These are phyloP conservation scores for Mangifera indica DNA, from an alignment of 345 rosid genomes.

Conservation along the genomic window DNA sequence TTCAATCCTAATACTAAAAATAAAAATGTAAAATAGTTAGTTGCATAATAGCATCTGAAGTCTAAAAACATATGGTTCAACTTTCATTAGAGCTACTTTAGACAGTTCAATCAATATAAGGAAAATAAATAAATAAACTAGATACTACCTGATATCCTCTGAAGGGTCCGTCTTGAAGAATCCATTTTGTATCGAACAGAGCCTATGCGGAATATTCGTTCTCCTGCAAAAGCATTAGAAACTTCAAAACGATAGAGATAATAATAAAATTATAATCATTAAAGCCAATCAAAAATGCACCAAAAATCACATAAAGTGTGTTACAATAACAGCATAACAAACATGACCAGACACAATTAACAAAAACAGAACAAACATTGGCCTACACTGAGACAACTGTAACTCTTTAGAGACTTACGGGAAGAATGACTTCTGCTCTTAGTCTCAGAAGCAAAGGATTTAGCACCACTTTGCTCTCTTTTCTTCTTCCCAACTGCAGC, in stretches of 20 bases:
- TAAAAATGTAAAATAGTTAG: not conserved
- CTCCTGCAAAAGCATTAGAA: constrained; percentile 45
- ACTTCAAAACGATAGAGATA: not conserved
- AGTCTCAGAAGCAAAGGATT: constrained; percentile 31
- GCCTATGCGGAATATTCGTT: constrained; percentile 81
- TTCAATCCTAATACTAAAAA: not conserved
- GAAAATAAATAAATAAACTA: constrained; percentile 7
- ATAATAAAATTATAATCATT: constrained; percentile 10
- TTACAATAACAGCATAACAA: not conserved
- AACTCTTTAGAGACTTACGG: constrained; percentile 44
- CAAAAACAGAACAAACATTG: constrained; percentile 12
- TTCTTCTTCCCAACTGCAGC: constrained; percentile 74
- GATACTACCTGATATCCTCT: constrained; percentile 68
- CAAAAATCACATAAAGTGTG: not conserved
- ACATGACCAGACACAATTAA: constrained; percentile 12
- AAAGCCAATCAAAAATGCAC: constrained; percentile 3
- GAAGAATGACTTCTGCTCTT: constrained; percentile 43
- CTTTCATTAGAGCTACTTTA: not conserved
- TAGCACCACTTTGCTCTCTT: constrained; percentile 49
- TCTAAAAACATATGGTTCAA: constrained; percentile 7
- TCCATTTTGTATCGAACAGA: constrained; percentile 86
- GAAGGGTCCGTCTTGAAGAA: constrained; percentile 85
- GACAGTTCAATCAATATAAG: not conserved
- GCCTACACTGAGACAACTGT: constrained; percentile 26
- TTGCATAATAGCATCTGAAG: not conserved